Base-by-base conservation (phyloP, 2,329 filamentous ascomycete species). In the Alternaria alternata region DNA sequence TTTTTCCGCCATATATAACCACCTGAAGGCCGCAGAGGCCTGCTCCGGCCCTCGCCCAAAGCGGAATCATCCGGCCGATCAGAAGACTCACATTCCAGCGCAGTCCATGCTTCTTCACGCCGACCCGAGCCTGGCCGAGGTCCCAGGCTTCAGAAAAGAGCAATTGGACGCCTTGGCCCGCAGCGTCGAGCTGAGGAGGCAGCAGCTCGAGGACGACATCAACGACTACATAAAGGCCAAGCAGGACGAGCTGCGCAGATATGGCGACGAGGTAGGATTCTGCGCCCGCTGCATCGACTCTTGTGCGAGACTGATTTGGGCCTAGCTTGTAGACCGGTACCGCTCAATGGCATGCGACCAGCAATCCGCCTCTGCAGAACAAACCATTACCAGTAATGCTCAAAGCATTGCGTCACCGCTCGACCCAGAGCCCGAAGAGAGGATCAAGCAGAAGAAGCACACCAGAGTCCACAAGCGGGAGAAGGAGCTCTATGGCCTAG, bases 391-490 rank as follows among this genome's bases (percentile, higher is more conserved):
- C 11, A 52, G 54, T 47, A 44, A 53, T 57, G 56, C 56, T 43
- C 53, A 58, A 24, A 51, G 48, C 61, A 46, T 20, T 26, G 48
- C 47, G 38, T 26, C 54, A 24, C 26, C 61, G 44, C 57, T 64
- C 46, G 61, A 72, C 39, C 48, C 57, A 51, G 51, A 59, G 48
- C 63, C 66, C 16, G 64, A 66, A 43, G 72, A 76, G 49, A 68
- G 65, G 57, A 67, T 64, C 56, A 76, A 73, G 68, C 71, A 68
- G 38, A 73, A 69, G 49, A 78, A 77, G 66, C 72, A 76, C 66
- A 72, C 70, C 51, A 72, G 73, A 51, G 75, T 78, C 28, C 75
- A 78, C 63, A 77, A 78, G 66, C 71, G 75, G 51, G 76, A 78
- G 62, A 65, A 74, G 43, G 76, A 78, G 64, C 74, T 78, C 30